Conservation (phyloP, 106 monocot species). For the Xerophyta viscosa region DNA sequence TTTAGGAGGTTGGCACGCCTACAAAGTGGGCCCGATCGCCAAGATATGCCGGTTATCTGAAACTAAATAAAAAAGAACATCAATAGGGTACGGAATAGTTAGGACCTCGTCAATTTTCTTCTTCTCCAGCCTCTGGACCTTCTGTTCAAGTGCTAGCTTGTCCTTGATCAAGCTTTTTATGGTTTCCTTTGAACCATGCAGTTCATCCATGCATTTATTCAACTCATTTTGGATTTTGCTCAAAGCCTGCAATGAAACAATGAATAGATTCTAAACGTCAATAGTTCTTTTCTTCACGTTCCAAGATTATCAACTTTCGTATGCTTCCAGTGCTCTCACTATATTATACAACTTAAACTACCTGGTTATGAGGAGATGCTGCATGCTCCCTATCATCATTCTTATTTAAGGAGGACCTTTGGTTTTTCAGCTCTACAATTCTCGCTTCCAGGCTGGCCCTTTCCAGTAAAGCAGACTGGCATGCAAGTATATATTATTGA, state of each 20-base stretch:
- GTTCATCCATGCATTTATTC: constrained; percentile 40
- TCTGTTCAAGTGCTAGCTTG: constrained; percentile 71
- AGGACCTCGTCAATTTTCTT: constrained; percentile 77
- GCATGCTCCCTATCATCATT: constrained; percentile 10
- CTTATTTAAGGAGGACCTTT: constrained; percentile 18
- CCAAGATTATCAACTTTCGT: too few species aligned
- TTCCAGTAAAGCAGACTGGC: constrained; percentile 48
- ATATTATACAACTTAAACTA: too few species aligned
- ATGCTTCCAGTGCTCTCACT: too few species aligned
- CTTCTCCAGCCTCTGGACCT: constrained; percentile 60
- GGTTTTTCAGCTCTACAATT: constrained; percentile 22
- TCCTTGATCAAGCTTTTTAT: constrained; percentile 51
- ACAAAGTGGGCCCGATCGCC: too few species aligned
- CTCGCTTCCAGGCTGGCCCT: constrained; percentile 48
- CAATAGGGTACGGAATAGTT: background rate
- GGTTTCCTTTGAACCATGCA: constrained; percentile 56
- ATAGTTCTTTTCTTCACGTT: too few species aligned
- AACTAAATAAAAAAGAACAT: background rate
- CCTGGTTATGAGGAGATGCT: constrained; percentile 11
- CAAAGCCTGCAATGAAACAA: constrained; percentile 26
- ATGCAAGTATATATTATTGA: too few species aligned
- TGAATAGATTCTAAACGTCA: too few species aligned
- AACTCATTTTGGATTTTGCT: constrained; percentile 56
- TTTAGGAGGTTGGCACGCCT: too few species aligned
- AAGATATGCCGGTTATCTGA: too few species aligned